Conservation (phyloP, 2,329 filamentous ascomycete genomes). For the Colletotrichum sp. region DNA sequence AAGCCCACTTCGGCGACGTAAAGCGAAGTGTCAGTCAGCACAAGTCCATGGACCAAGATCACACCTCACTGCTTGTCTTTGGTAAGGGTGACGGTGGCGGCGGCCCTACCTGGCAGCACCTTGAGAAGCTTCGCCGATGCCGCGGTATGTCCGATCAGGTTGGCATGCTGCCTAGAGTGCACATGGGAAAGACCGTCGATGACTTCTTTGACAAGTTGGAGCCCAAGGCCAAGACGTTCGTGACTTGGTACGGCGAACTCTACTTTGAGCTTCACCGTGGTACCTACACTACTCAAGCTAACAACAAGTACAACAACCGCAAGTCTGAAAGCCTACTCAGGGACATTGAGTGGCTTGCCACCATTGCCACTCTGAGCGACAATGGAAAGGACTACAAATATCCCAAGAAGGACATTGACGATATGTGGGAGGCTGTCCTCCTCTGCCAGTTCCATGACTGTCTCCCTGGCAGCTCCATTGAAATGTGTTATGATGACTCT, state of each 20-base stretch:
- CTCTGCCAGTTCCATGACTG: conserved; percentile 99
- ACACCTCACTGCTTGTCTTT: conserved; percentile 89
- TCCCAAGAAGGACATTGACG: conserved; percentile 90
- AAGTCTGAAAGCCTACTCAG: conserved; percentile 84
- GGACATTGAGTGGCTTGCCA: conserved; percentile 87
- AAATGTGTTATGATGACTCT: conserved; percentile 98
- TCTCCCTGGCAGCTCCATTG: conserved; percentile 90
- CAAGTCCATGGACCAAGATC: conserved; percentile 94
- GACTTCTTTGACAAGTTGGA: conserved; percentile 91
- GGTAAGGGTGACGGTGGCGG: conserved; percentile 97
- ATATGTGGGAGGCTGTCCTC: conserved; percentile 92
- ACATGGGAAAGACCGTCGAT: conserved; percentile 89
- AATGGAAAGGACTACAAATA: conserved; percentile 75
- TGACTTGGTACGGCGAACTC: conserved; percentile 97
- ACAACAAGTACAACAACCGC: conserved; percentile 96
- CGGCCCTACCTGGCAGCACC: conserved; percentile 89
- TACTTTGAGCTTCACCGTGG: conserved; percentile 98
- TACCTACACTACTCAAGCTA: conserved; percentile 96
- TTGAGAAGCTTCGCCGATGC: conserved; percentile 93
- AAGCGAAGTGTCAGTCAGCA: conserved; percentile 89
- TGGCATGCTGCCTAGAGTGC: conserved; percentile 83
- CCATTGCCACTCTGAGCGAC: conserved; percentile 78
- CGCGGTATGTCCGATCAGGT: conserved; percentile 90
- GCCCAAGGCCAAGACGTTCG: conserved; percentile 78
- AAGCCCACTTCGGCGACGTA: conserved; percentile 93